A percentile compares a stretch with the other conserved stretches of the same genome.
phyloP scores from a whole-genome alignment of 139 green algal species.

The Astrephomene gubernaculifera region DNA sequence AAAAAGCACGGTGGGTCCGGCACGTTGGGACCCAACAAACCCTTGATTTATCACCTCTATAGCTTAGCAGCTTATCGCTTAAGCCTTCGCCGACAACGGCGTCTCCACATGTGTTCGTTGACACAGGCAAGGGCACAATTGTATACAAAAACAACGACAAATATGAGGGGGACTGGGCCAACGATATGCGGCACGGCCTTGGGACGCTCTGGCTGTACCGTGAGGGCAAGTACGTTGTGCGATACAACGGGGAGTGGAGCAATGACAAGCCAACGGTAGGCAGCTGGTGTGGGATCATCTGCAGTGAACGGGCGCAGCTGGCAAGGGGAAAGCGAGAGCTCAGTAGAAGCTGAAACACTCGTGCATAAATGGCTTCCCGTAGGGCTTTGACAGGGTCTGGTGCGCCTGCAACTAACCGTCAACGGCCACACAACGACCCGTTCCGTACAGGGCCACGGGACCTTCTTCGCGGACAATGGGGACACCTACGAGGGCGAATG shows the following conservation, averaged over 20 bases:
- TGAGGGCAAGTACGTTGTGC: constrained; percentile 70
- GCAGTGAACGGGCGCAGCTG: not conserved
- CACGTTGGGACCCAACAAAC: not conserved
- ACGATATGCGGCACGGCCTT: constrained; percentile 64
- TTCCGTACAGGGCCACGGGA: constrained; percentile 68
- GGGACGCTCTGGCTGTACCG: constrained; percentile 75
- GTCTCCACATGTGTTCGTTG: not conserved
- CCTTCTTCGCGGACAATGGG: constrained; percentile 72
- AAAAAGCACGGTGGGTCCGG: constrained; percentile 67
- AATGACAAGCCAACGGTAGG: constrained; percentile 65
- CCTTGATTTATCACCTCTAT: not conserved
- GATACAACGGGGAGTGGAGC: constrained; percentile 76
- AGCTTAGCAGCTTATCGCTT: not conserved
- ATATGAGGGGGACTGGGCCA: constrained; percentile 82
- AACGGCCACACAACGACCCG: not conserved
- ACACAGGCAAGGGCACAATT: constrained; percentile 70
- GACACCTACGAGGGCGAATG: constrained; percentile 82
- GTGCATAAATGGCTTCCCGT: too few relatives aligned
- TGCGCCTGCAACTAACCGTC: not conserved
- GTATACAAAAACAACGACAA: constrained; percentile 81
- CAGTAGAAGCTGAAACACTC: too few relatives aligned
- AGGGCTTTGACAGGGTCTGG: too few relatives aligned
- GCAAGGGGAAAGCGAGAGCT: not conserved
- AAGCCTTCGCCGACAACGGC: too few relatives aligned
- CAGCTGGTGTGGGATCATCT: not conserved